A percentile compares a stretch with the other conserved stretches of the same genome.
Evolutionary conservation across 2,329 filamentous ascomycete genomes (phyloP).

Genomic region (Colletotrichum sp.): DNA sequence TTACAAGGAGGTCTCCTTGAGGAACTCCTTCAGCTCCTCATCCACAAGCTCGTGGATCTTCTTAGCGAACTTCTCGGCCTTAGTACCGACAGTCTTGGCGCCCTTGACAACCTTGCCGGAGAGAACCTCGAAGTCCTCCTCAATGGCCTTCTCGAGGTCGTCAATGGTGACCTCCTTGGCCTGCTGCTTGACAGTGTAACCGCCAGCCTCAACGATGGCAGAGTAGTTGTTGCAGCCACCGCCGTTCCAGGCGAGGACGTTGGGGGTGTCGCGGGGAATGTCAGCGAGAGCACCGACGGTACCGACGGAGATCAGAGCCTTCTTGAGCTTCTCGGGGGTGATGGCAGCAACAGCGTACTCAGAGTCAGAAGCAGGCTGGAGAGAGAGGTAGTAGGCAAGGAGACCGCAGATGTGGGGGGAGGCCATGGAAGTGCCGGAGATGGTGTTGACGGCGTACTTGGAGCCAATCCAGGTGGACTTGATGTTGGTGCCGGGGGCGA

Average conservation of each 20-base stretch:
- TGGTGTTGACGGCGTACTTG: conserved; percentile 96
- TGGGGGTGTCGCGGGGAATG: conserved; percentile 85
- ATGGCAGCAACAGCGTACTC: conserved; percentile 89
- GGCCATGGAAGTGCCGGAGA: conserved; percentile 99
- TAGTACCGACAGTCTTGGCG: conserved; percentile 55
- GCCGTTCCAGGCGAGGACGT: conserved; percentile 99
- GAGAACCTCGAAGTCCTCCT: conserved; percentile 65
- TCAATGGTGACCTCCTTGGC: conserved; percentile 53
- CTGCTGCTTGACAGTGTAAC: conserved; percentile 66
- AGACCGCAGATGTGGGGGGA: conserved; percentile 97
- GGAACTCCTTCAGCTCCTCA: conserved; percentile 65
- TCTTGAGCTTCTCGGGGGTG: conserved; percentile 94
- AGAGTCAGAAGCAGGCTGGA: conserved; percentile 89
- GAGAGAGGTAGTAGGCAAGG: conserved; percentile 95
- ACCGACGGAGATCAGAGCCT: conserved; percentile 81
- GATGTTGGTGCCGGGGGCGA: conserved; percentile 96
- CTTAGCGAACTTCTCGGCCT: conserved; percentile 66
- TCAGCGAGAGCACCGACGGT: conserved; percentile 80
- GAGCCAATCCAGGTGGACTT: conserved; percentile 98
- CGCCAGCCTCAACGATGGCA: conserved; percentile 76
- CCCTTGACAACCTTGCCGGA: conserved; percentile 62
- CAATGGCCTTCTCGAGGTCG: conserved; percentile 64
- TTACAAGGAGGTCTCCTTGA: conserved; percentile 55
- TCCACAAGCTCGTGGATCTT: conserved; percentile 69
- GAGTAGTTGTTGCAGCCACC: conserved; percentile 92